Base-by-base conservation (phyloP, 1,139 yeast species). In the Wickerhamomyces sp. region DNA sequence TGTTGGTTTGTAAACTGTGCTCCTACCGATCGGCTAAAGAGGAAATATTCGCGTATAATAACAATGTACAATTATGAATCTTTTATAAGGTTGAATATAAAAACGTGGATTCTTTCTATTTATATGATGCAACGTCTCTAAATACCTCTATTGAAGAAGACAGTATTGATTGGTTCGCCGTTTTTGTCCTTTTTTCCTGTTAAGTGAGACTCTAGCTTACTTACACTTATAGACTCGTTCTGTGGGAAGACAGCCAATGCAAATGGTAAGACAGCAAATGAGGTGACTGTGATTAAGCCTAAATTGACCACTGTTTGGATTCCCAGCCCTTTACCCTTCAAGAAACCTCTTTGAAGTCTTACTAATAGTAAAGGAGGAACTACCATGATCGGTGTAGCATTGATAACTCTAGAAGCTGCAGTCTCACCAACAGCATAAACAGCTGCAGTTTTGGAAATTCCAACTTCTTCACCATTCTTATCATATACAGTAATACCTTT, bases 371-470 rank as follows among this genome's bases (percentile, higher is more conserved):
- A 71, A 2, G 98, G 97, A 1, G 98, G 98, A 19, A 92, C 64
- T 18, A 86, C 98, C 98, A 92, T 92, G 52, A 92, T 76, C 17
- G 98, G 98, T 0, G 98, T 87, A 18, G 97, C 97, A 58, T 89
- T 92, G 53, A 92, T 85, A 37, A 92, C 96, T 58, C 98, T 74
- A 38, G 95, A 85, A 31, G 92, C 80, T 3, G 97, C 97, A 14
- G 98, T 92, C 64, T 92, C 97, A 16, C 95, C 97, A 34, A 92
- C 98, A 0, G 98, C 98, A 47, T 82, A 74, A 40, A 77, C 60
- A 1, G 98, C 98, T 9, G 98, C 98, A 28, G 70, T 76, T 60
- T 84, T 81, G 8, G 97, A 89, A 27, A 70, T 70, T 5, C 97
- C 98, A 17, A 89, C 74, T 43, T 69, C 70, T 34, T 74, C 73